Conservation (phyloP, 2,329 filamentous ascomycete genomes). For the Ilyonectria mors-panacis region DNA sequence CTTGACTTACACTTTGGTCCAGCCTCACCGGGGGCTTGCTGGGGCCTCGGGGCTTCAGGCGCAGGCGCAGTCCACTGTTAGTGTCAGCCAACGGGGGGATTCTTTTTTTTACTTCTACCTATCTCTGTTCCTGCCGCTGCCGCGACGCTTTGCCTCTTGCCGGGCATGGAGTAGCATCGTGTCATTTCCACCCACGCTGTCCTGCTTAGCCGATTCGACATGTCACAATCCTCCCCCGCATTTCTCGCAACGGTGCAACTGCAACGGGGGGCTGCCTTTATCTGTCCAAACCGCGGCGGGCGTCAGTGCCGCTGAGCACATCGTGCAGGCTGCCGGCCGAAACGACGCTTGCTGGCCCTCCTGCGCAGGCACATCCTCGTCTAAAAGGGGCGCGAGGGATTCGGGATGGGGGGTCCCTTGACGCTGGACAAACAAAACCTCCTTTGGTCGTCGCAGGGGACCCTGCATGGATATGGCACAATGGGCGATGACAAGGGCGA, state of each 20-base stretch:
- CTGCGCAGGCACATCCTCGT: conserved; percentile 2
- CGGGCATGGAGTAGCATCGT: conserved; percentile 39
- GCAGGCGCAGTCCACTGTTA: conserved; percentile 19
- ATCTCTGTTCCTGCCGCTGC: conserved; percentile 14
- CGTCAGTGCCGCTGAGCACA: conserved; percentile 33
- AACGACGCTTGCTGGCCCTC: conserved; percentile 24
- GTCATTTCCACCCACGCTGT: conserved; percentile 37
- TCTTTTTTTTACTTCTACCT: conserved; percentile 15
- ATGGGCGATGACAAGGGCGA: neutral
- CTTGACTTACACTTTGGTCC: conserved; percentile 9
- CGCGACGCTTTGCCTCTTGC: conserved; percentile 13
- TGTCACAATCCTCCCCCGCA: conserved; percentile 46
- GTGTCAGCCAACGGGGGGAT: conserved; percentile 20
- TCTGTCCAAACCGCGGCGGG: conserved; percentile 32
- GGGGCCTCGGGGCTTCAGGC: conserved; percentile 3
- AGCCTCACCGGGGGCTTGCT: conserved; percentile 11
- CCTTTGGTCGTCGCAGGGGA: conserved; percentile 29
- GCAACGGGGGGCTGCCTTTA: conserved; percentile 19
- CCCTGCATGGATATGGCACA: conserved; percentile 8
- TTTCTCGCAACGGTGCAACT: conserved; percentile 34
- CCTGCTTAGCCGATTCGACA: conserved; percentile 44
- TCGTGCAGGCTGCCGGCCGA: conserved; percentile 28
- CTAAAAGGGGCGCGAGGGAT: conserved; percentile 9
- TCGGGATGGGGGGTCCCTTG: conserved; percentile 26
- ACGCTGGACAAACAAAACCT: conserved; percentile 35